Evolutionary conservation across 2,329 filamentous ascomycete genomes (phyloP).

Genomic region (Cladosporium halotolerans): DNA sequence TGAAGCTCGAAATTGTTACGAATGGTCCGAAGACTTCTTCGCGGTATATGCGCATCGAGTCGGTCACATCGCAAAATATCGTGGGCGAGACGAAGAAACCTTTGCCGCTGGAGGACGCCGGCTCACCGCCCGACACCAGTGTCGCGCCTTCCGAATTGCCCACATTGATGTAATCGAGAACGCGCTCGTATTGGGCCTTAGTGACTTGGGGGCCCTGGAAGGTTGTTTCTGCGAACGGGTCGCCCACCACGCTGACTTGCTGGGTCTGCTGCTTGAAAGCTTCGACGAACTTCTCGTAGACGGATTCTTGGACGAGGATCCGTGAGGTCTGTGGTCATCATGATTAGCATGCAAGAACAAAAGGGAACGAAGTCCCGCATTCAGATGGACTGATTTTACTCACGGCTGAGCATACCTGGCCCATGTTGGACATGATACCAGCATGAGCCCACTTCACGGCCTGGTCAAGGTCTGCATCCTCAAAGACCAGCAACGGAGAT

Average conservation of each 20-base stretch:
- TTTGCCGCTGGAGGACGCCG: conserved; percentile 46
- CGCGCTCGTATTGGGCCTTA: conserved; percentile 56
- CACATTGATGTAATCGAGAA: conserved; percentile 12
- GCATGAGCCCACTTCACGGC: conserved; percentile 60
- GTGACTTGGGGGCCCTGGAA: conserved; percentile 67
- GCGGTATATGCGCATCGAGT: conserved; percentile 51
- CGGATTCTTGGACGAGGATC: conserved; percentile 46
- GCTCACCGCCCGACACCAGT: conserved; percentile 28
- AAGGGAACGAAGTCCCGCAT: conserved; percentile 12
- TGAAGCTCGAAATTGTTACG: conserved; percentile 53
- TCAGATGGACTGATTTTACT: conserved; percentile 17
- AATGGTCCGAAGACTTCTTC: conserved; percentile 62
- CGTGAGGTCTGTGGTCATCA: conserved; percentile 30
- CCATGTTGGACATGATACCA: conserved; percentile 50
- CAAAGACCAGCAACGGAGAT: conserved; percentile 48
- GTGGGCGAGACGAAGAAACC: conserved; percentile 60
- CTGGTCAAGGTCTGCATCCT: conserved; percentile 52
- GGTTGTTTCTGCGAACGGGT: conserved; percentile 59
- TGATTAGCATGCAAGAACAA: too few relatives aligned
- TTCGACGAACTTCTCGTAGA: conserved; percentile 55
- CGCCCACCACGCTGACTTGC: conserved; percentile 55
- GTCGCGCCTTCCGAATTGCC: conserved; percentile 17
- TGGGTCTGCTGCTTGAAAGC: conserved; percentile 52
- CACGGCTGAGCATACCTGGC: conserved; percentile 49
- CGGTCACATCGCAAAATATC: conserved; percentile 52